phyloP scores from a whole-genome alignment of 2,329 filamentous ascomycete species.

The Colletotrichum ledebouriae region DNA sequence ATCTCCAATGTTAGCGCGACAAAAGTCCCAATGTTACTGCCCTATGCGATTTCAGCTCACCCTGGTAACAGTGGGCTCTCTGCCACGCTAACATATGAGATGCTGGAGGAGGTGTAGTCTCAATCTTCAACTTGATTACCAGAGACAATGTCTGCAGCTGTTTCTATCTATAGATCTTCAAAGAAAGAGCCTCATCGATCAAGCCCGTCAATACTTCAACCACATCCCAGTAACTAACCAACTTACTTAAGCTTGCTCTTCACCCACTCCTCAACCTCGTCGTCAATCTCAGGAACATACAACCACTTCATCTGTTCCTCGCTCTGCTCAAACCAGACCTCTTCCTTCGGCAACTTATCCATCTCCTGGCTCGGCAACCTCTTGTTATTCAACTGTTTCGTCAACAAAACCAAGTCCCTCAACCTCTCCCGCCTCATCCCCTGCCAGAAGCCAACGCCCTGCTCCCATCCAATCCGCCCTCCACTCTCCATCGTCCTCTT shows the following conservation, averaged over 20 bases:
- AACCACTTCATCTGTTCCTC: conserved; percentile 54
- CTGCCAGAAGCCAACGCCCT: conserved; percentile 60
- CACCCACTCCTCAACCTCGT: conserved; percentile 50
- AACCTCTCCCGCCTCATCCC: conserved; percentile 61
- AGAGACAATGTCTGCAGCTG: too few relatives aligned
- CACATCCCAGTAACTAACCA: not conserved
- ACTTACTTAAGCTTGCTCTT: not conserved
- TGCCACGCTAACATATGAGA: too few relatives aligned
- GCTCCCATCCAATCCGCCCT: conserved; percentile 44
- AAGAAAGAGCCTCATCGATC: conserved; percentile 1
- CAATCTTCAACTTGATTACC: not conserved
- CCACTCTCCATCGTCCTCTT: conserved; percentile 44
- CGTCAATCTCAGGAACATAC: conserved; percentile 56
- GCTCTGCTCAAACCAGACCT: conserved; percentile 42
- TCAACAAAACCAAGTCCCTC: conserved; percentile 62
- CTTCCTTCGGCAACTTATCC: conserved; percentile 27
- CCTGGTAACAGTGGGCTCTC: too few relatives aligned
- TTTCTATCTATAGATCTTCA: not conserved
- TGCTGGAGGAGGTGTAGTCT: not conserved
- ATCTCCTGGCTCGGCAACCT: conserved; percentile 56
- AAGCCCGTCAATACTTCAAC: too few relatives aligned
- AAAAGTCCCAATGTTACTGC: too few relatives aligned
- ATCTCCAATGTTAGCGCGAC: too few relatives aligned
- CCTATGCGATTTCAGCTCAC: too few relatives aligned
- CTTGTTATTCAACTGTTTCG: conserved; percentile 60